A percentile compares a stretch with the other conserved stretches of the same genome.
These are phyloP conservation scores for Cucurbita moschata DNA, from an alignment of 306 rosid species.

Conservation along the genomic window DNA sequence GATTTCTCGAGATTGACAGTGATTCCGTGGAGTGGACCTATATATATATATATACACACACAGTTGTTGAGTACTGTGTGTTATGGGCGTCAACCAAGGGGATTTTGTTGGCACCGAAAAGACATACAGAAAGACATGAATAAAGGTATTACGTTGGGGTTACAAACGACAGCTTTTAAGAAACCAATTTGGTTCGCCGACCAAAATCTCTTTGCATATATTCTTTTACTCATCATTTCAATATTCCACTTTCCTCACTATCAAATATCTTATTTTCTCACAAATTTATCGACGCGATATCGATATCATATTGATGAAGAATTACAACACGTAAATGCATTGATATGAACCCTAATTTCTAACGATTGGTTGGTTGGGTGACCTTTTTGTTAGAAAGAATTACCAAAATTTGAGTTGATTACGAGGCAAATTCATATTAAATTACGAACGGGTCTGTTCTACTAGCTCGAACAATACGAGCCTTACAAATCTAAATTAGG, in stretches of 20 bases:
- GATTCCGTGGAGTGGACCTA: not conserved
- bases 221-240: not conserved
- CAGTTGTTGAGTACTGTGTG: slow-evolving; percentile 6
- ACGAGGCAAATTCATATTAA: too few species aligned
- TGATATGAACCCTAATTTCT: not conserved
- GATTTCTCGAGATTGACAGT: not conserved
- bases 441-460: too few species aligned
- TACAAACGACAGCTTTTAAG: slow-evolving; percentile 3
- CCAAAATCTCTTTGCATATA: not conserved
- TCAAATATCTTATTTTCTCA: too few species aligned
- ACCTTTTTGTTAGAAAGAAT: too few species aligned
- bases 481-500: not conserved
- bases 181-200: not conserved
- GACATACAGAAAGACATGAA: slow-evolving; percentile 6
- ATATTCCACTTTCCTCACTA: not conserved
- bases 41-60: not conserved
- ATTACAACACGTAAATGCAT: not conserved
- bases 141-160: slow-evolving; percentile 5
- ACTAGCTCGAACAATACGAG: too few species aligned
- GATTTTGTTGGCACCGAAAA: slow-evolving; percentile 4
- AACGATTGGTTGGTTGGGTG: not conserved
- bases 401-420: too few species aligned
- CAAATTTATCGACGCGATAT: too few species aligned
- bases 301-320: not conserved
- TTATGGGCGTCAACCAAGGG: not conserved